Evolutionary conservation across 2,329 filamentous ascomycete species (phyloP).

Genomic region (Alternaria sp.): DNA sequence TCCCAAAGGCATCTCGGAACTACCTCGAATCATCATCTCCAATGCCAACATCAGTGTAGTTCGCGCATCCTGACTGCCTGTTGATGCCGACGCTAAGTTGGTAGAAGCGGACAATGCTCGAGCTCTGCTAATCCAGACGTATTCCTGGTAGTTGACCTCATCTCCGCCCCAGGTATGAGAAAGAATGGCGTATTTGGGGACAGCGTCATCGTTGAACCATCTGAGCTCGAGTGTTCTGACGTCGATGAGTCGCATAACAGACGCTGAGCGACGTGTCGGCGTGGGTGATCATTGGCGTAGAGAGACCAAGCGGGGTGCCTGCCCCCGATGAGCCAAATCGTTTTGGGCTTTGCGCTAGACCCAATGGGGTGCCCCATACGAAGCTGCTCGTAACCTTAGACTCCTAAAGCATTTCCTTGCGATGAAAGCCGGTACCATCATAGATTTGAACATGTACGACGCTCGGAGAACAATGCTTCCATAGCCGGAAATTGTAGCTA

Average conservation of each 20-base stretch:
- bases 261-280: not conserved
- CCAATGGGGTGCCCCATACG: not conserved
- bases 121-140: slow-evolving; percentile 24
- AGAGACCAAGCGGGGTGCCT: slow-evolving; percentile 5
- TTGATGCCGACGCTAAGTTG: not conserved
- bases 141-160: slow-evolving; percentile 24
- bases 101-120: slow-evolving; percentile 10
- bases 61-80: slow-evolving; percentile 12
- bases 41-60: slow-evolving; percentile 22
- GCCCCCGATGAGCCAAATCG: not conserved
- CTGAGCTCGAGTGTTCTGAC: slow-evolving; percentile 27
- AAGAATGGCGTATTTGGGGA: slow-evolving; percentile 30
- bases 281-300: slow-evolving; percentile 1
- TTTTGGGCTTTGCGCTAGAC: not conserved
- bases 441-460: not conserved
- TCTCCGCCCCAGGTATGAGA: slow-evolving; percentile 30
- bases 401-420: not conserved
- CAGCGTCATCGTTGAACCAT: slow-evolving; percentile 29
- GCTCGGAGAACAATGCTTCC: not conserved
- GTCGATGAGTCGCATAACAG: slow-evolving; percentile 36
- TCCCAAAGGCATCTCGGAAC: slow-evolving; percentile 6
- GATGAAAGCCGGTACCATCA: not conserved
- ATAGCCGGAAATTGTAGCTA: not conserved
- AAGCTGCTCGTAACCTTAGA: not conserved
- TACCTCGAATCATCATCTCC: slow-evolving; percentile 26